Evolutionary conservation across 1,284 basidiomycete genomes (phyloP), one percentile per base, ranked within the genome.

Genomic region (Garcileccinum viscosum): DNA sequence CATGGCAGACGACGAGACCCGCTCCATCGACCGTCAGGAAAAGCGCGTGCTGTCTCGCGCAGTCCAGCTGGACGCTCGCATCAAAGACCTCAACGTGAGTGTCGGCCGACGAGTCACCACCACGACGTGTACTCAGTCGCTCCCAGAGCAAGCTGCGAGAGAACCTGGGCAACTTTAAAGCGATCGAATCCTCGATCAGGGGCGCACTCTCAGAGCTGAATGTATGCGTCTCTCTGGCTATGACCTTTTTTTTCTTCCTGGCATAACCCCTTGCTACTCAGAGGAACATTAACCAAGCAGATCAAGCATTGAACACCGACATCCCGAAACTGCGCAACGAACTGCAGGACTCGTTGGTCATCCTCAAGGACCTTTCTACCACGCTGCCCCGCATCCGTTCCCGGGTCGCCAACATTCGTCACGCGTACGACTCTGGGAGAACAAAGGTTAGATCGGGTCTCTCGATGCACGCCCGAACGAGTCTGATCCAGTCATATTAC

Each of bases 21-120:
- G 19, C 42, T 67, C 65, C 56, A 56, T 88, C 56, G 85, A 89
- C 71, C 82, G 81, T 50, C 80, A 82, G 32, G 78, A 88, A 76
- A 85, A 84, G 71, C 83, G 80, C 58, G 82, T 84, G 30, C 85
- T 89, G 11, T 83, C 84, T 67, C 87, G 86, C 64, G 86, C 89
- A 3, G 73, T 85, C 3, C 80, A 84, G 70, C 88, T 88, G 68
- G 91, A 93, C 76, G 80, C 82, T 66, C 86, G 88, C 73, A 89
- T 93, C 84, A 90, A 89, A 77, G 89, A 90, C 66, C 82, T 93
- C 69, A 90, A 93, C 84, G 91, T 90, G 65, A 70, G 83, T n/a
- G n/a, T 47, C 11, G 3, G 5, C 74, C 56, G 5, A 32, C 7
- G 35, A 15, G 44, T 42, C 61, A 63, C 53, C 15, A 11, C 53